Base-by-base conservation (phyloP, 1,284 basidiomycete species). In the Marasmius fiardii region DNA sequence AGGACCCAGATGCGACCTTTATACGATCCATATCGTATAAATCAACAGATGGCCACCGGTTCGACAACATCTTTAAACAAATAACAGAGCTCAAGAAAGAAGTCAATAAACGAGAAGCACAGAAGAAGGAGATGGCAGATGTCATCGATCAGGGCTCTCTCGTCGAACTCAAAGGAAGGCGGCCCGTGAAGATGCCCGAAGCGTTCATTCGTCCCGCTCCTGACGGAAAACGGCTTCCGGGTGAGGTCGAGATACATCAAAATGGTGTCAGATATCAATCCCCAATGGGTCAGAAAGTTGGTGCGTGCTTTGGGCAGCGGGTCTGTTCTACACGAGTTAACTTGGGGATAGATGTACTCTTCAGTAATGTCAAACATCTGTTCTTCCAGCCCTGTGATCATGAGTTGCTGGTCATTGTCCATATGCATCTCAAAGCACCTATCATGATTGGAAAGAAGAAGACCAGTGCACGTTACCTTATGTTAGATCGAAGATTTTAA, bases 401-500 rank as follows among this genome's bases (percentile, higher is more conserved):
- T 65, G 97, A 99, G 71, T 77, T 99, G 45, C 82, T 98, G 58
- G 96, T 98, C 52, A 90, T 99, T 58, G 84, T 98, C 33, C 97
- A 99, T 69, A 74, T 98, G 54, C 93, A 99, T 70, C 81, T 99
- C 59, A 97, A 88, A 72, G 86, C 94, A 1, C 97, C 97, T 2
- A 99, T 99, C 71, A 95, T 99, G 83, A 91, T 99, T 63, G 96
- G 97, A 60, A 99, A 99, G 81, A 96, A 95, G 75, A 99, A 99
- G 74, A 90, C 95, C 18, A 92, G 90, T 61, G 92, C 92, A 68
- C 53, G 82, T 74, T 34, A 16, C 28, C 10, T 55, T 28, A 43
- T 37, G 49, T 24, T 51, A 48, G 18, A 48, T 41, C 47, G 48
- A 31, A n/a, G 18, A 54, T 35, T 57, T 47, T 37, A 26, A 2